These are phyloP conservation scores for Cutaneotrichosporon dermatis DNA, from an alignment of 1,284 basidiomycete genomes.

Conservation along the genomic window DNA sequence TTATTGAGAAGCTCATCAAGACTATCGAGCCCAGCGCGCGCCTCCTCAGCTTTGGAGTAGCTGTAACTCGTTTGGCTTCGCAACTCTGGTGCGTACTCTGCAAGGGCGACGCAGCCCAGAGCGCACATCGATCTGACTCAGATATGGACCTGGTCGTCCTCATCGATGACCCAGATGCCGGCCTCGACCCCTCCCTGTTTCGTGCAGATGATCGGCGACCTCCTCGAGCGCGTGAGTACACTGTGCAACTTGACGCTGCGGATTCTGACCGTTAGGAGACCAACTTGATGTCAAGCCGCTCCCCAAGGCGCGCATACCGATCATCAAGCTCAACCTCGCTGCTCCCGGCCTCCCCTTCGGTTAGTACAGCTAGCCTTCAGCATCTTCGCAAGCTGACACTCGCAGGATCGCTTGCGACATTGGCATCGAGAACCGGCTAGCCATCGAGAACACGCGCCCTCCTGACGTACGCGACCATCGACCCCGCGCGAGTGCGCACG, in stretches of 20 bases:
- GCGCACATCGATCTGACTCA: slow-evolving; percentile 38
- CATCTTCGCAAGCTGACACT: neutral
- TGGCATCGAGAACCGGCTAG: slow-evolving; percentile 94
- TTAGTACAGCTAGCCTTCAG: slow-evolving; percentile 54
- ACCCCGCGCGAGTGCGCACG: slow-evolving; percentile 86
- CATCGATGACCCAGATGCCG: slow-evolving; percentile 67
- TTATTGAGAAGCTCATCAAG: slow-evolving; percentile 89
- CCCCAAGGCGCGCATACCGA: slow-evolving; percentile 95
- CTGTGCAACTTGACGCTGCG: neutral
- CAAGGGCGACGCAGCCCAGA: neutral
- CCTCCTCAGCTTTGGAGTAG: slow-evolving; percentile 90
- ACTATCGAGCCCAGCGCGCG: slow-evolving; percentile 89
- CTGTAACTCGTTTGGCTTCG: slow-evolving; percentile 90
- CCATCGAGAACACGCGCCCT: slow-evolving; percentile 92
- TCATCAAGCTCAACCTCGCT: slow-evolving; percentile 91
- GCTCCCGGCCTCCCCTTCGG: slow-evolving; percentile 82
- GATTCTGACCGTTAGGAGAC: slow-evolving; percentile 59
- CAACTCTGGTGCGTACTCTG: slow-evolving; percentile 67
- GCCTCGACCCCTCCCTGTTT: slow-evolving; percentile 77
- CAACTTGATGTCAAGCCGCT: slow-evolving; percentile 86
- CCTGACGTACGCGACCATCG: slow-evolving; percentile 96
- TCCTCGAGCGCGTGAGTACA: slow-evolving; percentile 75
- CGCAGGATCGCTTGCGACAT: slow-evolving; percentile 83
- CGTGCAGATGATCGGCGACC: slow-evolving; percentile 86
- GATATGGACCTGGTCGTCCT: slow-evolving; percentile 99